These are phyloP conservation scores for Kandelia obovata DNA, from an alignment of 345 rosid genomes.

Conservation along the genomic window DNA sequence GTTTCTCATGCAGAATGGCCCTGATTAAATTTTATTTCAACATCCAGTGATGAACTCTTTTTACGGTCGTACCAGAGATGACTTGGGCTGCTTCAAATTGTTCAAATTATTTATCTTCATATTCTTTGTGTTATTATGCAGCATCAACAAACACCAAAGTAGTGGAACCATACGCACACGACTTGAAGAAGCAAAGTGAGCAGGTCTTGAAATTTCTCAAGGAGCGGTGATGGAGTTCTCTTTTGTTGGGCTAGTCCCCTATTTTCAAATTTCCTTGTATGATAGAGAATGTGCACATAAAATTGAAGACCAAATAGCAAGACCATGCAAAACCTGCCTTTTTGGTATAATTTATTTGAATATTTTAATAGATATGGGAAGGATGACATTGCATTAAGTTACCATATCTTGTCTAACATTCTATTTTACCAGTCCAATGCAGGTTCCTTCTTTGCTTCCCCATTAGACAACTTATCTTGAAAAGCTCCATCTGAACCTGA, in stretches of 20 bases:
- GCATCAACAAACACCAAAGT: slow-evolving; percentile 58
- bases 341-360: neutral
- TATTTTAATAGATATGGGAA: neutral
- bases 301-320: neutral
- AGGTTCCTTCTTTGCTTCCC: slow-evolving; percentile 1
- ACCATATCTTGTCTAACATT: neutral
- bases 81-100: neutral
- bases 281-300: neutral
- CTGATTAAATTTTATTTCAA: neutral
- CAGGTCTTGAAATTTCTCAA: slow-evolving; percentile 7
- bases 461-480: neutral
- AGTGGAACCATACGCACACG: slow-evolving; percentile 39
- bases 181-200: slow-evolving; percentile 56
- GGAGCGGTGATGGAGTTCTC: neutral
- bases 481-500: neutral
- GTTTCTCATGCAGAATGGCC: neutral
- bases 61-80: neutral
- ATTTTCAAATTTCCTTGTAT: slow-evolving; percentile 11
- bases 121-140: slow-evolving; percentile 25
- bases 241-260: slow-evolving; percentile 10
- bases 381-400: no score
- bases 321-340: neutral
- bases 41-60: neutral
- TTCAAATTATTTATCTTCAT: neutral
- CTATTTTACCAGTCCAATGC: neutral